A percentile compares a stretch with the other conserved stretches of the same genome.
These are phyloP conservation scores for Marchantia polymorpha DNA, from an alignment of 225 moss, liverwort and hornwort genomes.

Conservation along the genomic window DNA sequence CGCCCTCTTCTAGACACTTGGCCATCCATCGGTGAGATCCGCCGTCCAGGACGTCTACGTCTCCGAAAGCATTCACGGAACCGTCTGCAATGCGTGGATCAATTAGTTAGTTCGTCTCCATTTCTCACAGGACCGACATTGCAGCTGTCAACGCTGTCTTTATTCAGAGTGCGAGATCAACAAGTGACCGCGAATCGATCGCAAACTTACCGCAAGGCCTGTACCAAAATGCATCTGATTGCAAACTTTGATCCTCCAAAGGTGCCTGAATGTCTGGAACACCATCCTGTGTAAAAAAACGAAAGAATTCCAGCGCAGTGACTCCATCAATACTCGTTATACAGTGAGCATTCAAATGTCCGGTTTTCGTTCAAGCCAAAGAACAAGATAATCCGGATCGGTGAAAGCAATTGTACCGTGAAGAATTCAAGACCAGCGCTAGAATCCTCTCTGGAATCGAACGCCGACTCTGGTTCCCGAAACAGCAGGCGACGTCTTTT, in stretches of 20 bases:
- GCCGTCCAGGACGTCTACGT: slow-evolving; percentile 7
- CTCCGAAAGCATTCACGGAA: slow-evolving; percentile 8
- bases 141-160: neutral
- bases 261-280: slow-evolving; percentile 21
- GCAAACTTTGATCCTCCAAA: slow-evolving; percentile 13
- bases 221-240: slow-evolving; percentile 28
- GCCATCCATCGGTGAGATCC: slow-evolving; percentile 18
- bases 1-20: slow-evolving; percentile 14
- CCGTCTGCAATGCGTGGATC: neutral
- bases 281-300: neutral
- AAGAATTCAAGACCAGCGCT: slow-evolving; percentile 24
- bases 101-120: neutral
- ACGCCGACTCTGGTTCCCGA: slow-evolving; percentile 23
- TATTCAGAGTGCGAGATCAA: neutral
- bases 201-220: slow-evolving; percentile 25
- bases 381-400: neutral
- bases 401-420: slow-evolving; percentile 7
- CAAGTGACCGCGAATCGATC: neutral
- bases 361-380: neutral
- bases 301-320: neutral
- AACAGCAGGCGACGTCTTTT: slow-evolving; percentile 34
- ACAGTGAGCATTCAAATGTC: neutral
- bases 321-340: neutral
- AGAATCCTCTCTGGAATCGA: slow-evolving; percentile 4
- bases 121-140: neutral